These are phyloP conservation scores for Acorus calamus DNA, from an alignment of 106 monocot genomes.

Conservation along the genomic window DNA sequence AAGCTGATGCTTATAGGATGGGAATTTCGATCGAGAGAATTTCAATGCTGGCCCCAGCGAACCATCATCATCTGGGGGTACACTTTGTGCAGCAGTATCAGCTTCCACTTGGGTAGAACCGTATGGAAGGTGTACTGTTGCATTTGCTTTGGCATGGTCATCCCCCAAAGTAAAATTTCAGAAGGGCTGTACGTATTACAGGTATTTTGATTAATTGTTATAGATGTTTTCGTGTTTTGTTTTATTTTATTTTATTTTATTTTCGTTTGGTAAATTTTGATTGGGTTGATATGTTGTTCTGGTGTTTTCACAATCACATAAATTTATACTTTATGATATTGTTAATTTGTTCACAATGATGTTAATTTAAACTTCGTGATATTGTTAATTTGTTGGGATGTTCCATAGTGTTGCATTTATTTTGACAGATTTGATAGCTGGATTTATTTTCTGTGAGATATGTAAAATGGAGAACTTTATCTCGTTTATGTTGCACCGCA, in stretches of 20 bases:
- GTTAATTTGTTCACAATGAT: neutral
- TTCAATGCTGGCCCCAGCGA: conserved; percentile 54
- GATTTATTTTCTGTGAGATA: no score
- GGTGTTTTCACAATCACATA: no score
- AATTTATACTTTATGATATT: no score
- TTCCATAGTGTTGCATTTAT: neutral
- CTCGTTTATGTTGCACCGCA: conserved; percentile 6
- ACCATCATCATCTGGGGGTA: conserved; percentile 70
- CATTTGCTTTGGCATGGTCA: conserved; percentile 46
- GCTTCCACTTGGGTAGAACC: conserved; percentile 90
- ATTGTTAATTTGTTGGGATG: neutral
- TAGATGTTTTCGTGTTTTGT: neutral
- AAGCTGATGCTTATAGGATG: conserved; percentile 32
- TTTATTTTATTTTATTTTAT: neutral
- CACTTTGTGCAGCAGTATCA: conserved; percentile 82
- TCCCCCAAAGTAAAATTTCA: conserved; percentile 92
- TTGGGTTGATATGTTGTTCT: neutral
- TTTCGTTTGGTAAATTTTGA: neutral
- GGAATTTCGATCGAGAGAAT: conserved; percentile 69
- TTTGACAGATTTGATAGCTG: no score
- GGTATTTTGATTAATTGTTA: conserved; percentile 19
- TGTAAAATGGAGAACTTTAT: no score
- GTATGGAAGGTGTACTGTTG: conserved; percentile 78
- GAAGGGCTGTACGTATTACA: conserved; percentile 79
- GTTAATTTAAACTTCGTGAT: neutral